Evolutionary conservation across 2,329 filamentous ascomycete species (phyloP).

Genomic region (Aphanocladium album): DNA sequence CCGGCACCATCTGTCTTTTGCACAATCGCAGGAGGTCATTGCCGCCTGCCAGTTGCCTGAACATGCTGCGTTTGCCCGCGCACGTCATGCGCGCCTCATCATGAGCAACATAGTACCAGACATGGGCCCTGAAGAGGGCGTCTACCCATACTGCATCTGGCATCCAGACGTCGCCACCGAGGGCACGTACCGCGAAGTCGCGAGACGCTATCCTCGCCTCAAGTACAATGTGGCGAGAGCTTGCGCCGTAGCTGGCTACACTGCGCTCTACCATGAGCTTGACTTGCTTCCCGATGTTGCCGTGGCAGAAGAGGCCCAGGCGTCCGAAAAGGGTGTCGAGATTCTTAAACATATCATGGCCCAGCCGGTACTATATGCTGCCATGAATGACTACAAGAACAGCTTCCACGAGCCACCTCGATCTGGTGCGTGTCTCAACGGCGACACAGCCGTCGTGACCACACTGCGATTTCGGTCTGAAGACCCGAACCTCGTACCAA

Average conservation of each 20-base stretch:
- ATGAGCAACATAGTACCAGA: slow-evolving; percentile 31
- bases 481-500: background rate
- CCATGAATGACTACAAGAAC: slow-evolving; percentile 32
- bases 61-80: background rate
- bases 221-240: slow-evolving; percentile 33
- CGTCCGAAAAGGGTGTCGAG: slow-evolving; percentile 8
- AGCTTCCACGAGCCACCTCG: slow-evolving; percentile 15
- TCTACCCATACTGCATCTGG: slow-evolving; percentile 36
- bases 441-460: slow-evolving; percentile 23
- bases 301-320: slow-evolving; percentile 35
- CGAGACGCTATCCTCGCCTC: slow-evolving; percentile 27
- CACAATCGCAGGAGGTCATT: background rate
- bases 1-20: background rate
- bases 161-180: slow-evolving; percentile 30
- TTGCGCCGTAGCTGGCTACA: slow-evolving; percentile 34
- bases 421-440: slow-evolving; percentile 25
- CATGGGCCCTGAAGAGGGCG: slow-evolving; percentile 15
- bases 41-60: background rate
- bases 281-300: slow-evolving; percentile 30
- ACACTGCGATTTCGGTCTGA: background rate
- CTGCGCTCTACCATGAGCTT: slow-evolving; percentile 29
- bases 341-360: slow-evolving; percentile 30
- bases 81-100: slow-evolving; percentile 26
- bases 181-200: slow-evolving; percentile 30
- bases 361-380: slow-evolving; percentile 20